These are phyloP conservation scores for Claviceps sp. DNA, from an alignment of 2,329 filamentous ascomycete species.

Conservation along the genomic window DNA sequence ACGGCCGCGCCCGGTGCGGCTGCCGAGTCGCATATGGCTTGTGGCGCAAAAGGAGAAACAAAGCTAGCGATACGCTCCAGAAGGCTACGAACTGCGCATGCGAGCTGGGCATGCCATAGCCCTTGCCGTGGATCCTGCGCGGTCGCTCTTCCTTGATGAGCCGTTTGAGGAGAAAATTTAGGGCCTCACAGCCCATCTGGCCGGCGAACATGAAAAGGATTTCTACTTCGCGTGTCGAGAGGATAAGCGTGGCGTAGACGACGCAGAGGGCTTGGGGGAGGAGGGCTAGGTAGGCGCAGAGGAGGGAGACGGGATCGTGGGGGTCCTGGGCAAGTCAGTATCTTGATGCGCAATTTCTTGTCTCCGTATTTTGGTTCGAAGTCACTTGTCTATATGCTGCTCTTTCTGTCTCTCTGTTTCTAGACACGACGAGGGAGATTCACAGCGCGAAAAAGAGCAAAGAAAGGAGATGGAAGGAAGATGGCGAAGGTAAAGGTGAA, in stretches of 20 bases:
- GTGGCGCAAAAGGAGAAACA: slow-evolving; percentile 79
- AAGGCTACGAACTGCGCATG: slow-evolving; percentile 92
- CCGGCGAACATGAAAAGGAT: slow-evolving; percentile 81
- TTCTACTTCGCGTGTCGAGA: slow-evolving; percentile 83
- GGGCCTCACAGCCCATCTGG: slow-evolving; percentile 78
- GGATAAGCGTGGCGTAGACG: slow-evolving; percentile 78
- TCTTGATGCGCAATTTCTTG: not conserved
- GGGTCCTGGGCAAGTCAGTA: slow-evolving; percentile 52
- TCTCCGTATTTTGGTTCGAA: not conserved
- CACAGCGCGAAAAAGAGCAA: too few species aligned
- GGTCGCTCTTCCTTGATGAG: slow-evolving; percentile 87
- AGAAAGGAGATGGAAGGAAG: not conserved
- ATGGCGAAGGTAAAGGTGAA: too few species aligned
- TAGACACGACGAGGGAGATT: too few species aligned
- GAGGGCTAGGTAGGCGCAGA: slow-evolving; percentile 88
- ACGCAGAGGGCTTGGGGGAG: slow-evolving; percentile 85
- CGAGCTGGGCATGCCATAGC: slow-evolving; percentile 92
- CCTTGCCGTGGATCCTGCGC: slow-evolving; percentile 71
- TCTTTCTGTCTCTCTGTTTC: not conserved
- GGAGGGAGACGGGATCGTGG: slow-evolving; percentile 66
- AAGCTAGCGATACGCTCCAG: slow-evolving; percentile 69
- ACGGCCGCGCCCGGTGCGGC: slow-evolving; percentile 25
- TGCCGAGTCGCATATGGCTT: slow-evolving; percentile 29
- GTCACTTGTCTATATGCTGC: not conserved
- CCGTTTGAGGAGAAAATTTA: slow-evolving; percentile 84